Base-by-base conservation (phyloP, 768 basidiomycete genomes). In the Phanerochaete sordida region DNA sequence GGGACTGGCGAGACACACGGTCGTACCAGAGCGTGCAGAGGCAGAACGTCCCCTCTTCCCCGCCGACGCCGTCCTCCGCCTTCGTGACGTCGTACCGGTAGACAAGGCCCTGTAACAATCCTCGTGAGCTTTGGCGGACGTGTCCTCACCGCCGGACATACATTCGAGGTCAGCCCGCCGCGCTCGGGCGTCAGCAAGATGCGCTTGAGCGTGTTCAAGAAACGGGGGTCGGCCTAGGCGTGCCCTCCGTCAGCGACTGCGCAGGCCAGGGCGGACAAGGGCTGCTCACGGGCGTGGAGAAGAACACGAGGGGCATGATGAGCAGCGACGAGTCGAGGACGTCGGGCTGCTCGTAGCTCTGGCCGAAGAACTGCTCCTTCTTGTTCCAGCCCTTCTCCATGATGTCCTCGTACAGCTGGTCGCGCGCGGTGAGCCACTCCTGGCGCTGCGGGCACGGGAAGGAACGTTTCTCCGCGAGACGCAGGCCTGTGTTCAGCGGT, bases 1-100 rank as follows among this genome's bases (percentile, higher is more conserved):
- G 28, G 31, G 3, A 28, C 28, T 24, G 13, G 6, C 1, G 4
- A 3, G 23, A 16, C 54, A 16, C 53, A 47, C 12, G 16, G 21
- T 49, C 57, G 6, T 54, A 89, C 91, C 90, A 93, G 7, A 93
- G 72, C 0, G 90, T 92, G 68, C 93, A 95, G 49, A 98, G 76
- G 61, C 92, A 93, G 75, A 98, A 97, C 0, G 91, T 95, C 1
- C 95, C 95, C 73, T 97, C 95, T 64, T 96, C 93, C 1, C 95
- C 95, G 1, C 96, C 95, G 13, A 98, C 93, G 7, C 96, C 96
- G 66, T 98, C 96, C 59, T 91, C 88, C 0, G 91, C 86, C 70
- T 90, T 90, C 26, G 72, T 75, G 13, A 90, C 87, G 69, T 98
- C 93, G 72, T 98, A 98, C 8, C 95, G 86, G 69, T 90, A 96